Evolutionary conservation across 2,329 filamentous ascomycete species (phyloP).

Genomic region (Volutella citrinella): DNA sequence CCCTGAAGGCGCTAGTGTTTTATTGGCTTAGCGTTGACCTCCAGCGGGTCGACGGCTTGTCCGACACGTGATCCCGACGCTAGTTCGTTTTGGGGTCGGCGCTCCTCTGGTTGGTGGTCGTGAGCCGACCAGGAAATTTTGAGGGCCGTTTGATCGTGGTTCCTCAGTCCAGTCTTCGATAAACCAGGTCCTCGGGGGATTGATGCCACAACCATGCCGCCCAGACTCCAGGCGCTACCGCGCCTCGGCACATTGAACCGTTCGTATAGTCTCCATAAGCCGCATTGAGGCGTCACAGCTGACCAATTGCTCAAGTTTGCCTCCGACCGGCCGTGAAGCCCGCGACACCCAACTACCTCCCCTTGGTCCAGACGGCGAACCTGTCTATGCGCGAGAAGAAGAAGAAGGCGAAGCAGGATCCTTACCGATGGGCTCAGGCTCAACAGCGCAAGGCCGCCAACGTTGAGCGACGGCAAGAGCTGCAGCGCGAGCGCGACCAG

Average conservation of each 20-base stretch:
- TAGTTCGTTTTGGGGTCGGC: constrained; percentile 17
- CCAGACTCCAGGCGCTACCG: constrained; percentile 60
- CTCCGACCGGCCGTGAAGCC: constrained; percentile 52
- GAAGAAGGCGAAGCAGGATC: constrained; percentile 68
- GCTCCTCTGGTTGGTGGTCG: not conserved
- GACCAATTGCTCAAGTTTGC: constrained; percentile 48
- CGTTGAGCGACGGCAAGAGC: constrained; percentile 67
- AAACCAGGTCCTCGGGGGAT: constrained; percentile 15
- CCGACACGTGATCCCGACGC: constrained; percentile 30
- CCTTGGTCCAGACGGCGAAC: constrained; percentile 63
- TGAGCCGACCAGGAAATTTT: constrained; percentile 32
- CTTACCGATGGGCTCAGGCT: constrained; percentile 77
- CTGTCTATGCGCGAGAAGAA: constrained; percentile 62
- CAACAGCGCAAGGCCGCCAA: constrained; percentile 83
- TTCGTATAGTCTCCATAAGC: no score
- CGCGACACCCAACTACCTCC: constrained; percentile 48
- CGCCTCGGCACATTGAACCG: constrained; percentile 58
- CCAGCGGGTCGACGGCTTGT: not conserved
- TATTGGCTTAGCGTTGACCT: constrained; percentile 14
- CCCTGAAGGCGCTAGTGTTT: constrained; percentile 30
- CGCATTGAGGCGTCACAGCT: no score
- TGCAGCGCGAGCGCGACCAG: constrained; percentile 62
- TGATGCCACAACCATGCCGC: constrained; percentile 56
- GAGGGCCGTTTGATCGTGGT: constrained; percentile 21
- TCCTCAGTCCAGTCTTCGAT: constrained; percentile 18